Conservation (phyloP, 148 eudicot genomes). For the Polygonum maritimum region DNA sequence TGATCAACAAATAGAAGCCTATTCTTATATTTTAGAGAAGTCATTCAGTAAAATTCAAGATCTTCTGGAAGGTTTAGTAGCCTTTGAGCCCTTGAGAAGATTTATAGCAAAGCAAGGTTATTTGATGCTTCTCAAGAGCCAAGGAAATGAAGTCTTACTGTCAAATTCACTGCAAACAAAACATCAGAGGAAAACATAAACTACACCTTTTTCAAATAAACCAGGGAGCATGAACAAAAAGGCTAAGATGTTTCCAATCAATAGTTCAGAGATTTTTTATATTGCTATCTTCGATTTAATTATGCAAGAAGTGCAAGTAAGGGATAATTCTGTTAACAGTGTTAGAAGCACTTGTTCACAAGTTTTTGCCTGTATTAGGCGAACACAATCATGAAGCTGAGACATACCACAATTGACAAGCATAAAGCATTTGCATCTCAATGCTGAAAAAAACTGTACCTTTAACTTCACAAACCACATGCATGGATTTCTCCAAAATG, state of each 20-base stretch:
- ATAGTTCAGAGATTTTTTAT: not conserved
- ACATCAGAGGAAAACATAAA: not conserved
- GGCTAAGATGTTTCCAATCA: not conserved
- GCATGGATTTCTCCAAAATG: conserved; percentile 64
- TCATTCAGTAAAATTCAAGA: not conserved
- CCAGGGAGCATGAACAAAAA: not conserved
- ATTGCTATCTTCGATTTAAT: not conserved
- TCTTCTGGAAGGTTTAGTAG: not conserved
- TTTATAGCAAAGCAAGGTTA: not conserved
- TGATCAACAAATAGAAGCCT: not conserved
- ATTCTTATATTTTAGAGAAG: not conserved
- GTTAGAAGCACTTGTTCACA: not conserved
- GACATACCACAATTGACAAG: not conserved
- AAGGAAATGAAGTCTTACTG: not conserved
- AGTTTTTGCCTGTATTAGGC: not conserved
- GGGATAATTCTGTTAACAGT: not conserved
- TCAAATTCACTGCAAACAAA: not conserved
- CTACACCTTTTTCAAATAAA: not conserved
- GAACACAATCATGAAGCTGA: not conserved
- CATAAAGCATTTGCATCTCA: not conserved
- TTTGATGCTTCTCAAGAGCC: not conserved
- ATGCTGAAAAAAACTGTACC: conserved; percentile 27
- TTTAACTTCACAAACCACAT: conserved; percentile 81
- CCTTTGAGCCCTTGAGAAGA: not conserved
- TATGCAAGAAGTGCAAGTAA: not conserved